Percentiles rank a stretch among this genome's conserved stretches.
These are phyloP conservation scores for Rhizopus stolonifer DNA, from an alignment of 371 early-diverging fungal genomes.

Conservation along the genomic window DNA sequence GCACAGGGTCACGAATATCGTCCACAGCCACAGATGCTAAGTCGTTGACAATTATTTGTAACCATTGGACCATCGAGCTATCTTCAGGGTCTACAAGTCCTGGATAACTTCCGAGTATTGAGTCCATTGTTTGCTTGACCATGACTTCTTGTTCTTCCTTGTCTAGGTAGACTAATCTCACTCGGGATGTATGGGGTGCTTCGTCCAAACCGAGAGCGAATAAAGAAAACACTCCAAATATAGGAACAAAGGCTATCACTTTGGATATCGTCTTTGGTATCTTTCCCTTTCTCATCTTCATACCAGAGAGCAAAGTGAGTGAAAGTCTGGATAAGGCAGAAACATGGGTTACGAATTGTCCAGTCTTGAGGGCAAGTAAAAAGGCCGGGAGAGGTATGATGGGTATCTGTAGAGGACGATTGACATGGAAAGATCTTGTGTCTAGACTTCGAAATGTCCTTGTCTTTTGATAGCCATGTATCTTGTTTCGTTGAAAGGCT, in stretches of 20 bases:
- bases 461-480: too few species aligned
- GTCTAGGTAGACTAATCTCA: conserved; percentile 53
- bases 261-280: conserved; percentile 10
- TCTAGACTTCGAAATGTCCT: not conserved
- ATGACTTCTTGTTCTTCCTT: conserved; percentile 40
- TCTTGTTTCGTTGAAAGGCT: too few species aligned
- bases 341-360: conserved; percentile 36
- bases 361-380: conserved; percentile 31
- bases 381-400: conserved; percentile 36
- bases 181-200: conserved; percentile 54
- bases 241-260: conserved; percentile 29
- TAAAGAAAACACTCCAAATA: conserved; percentile 33
- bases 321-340: conserved; percentile 38
- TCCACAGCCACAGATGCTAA: conserved; percentile 32
- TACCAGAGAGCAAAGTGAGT: conserved; percentile 32
- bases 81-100: conserved; percentile 12
- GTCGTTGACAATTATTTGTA: conserved; percentile 30
- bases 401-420: conserved; percentile 19
- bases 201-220: conserved; percentile 35
- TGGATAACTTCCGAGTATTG: conserved; percentile 2
- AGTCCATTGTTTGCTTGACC: not conserved
- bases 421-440: conserved; percentile 25
- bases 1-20: conserved; percentile 34
- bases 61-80: conserved; percentile 23
- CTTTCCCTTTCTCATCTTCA: conserved; percentile 11